Conservation (phyloP, 164 flowering plant genomes). For the Litsea cubeba region DNA sequence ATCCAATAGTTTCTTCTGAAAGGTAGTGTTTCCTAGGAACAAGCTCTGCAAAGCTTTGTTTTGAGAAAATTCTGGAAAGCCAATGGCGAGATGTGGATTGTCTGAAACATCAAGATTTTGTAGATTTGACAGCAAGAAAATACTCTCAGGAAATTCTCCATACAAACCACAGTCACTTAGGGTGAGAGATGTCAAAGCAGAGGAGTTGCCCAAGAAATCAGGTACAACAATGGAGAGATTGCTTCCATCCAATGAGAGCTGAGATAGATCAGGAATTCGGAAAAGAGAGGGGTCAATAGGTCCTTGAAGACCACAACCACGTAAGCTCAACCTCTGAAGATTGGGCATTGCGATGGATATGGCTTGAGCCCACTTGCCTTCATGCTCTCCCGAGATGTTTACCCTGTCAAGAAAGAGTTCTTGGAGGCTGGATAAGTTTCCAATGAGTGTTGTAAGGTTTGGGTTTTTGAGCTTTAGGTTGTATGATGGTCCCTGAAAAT, state of each 20-base stretch:
- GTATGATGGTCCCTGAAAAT: too few species aligned
- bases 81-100: background rate
- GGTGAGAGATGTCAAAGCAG: conserved; percentile 22
- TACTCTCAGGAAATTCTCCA: background rate
- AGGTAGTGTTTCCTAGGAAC: background rate
- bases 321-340: background rate
- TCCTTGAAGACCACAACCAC: background rate
- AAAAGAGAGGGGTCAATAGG: conserved; percentile 21
- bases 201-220: conserved; percentile 23
- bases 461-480: conserved; percentile 3
- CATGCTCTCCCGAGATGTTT: conserved; percentile 19
- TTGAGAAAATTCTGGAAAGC: background rate
- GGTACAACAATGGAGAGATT: conserved; percentile 24
- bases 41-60: background rate
- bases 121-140: background rate
- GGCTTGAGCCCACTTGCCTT: conserved; percentile 20
- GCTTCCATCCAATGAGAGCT: conserved; percentile 21
- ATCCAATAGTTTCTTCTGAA: background rate
- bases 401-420: conserved; percentile 34
- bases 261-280: conserved; percentile 7
- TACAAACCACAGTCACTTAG: background rate
- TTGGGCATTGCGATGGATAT: background rate
- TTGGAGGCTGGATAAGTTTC: conserved; percentile 19
- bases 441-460: conserved; percentile 17
- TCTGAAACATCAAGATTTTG: background rate